phyloP scores from a whole-genome alignment of 768 basidiomycete genomes.

The Lactarius tabidus region DNA sequence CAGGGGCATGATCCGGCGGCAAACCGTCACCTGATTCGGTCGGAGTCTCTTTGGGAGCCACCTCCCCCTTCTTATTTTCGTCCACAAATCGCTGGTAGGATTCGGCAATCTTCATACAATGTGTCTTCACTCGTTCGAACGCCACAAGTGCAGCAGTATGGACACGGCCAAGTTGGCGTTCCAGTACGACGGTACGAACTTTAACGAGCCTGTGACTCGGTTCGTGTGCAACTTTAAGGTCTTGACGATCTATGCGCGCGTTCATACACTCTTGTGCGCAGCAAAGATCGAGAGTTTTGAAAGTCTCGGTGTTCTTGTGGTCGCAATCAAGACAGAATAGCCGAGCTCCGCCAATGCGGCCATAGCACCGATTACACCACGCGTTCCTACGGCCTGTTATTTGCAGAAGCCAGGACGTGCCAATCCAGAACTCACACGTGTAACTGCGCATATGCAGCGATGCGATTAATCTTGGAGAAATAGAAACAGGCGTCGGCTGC shows the following conservation, averaged over 20 bases:
- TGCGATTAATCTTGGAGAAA: slow-evolving; percentile 22
- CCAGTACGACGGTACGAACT: neutral
- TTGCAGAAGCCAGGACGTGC: neutral
- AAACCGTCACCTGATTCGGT: no score
- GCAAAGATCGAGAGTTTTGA: slow-evolving; percentile 33
- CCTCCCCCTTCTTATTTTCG: neutral
- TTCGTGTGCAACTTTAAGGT: slow-evolving; percentile 15
- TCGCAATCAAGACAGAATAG: slow-evolving; percentile 34
- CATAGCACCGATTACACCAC: slow-evolving; percentile 30
- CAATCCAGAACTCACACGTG: slow-evolving; percentile 23
- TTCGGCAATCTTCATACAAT: neutral
- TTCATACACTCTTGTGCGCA: slow-evolving; percentile 28
- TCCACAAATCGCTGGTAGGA: no score
- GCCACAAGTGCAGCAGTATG: neutral
- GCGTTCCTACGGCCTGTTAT: slow-evolving; percentile 20
- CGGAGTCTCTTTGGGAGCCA: no score
- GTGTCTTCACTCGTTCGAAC: neutral
- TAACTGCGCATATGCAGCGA: slow-evolving; percentile 23
- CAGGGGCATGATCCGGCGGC: no score
- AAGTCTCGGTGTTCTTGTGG: neutral
- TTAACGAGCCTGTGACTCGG: slow-evolving; percentile 6
- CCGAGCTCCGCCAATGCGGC: slow-evolving; percentile 30
- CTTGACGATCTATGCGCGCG: slow-evolving; percentile 18
- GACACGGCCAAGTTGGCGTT: slow-evolving; percentile 6
- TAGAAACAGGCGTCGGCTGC: slow-evolving; percentile 30